Evolutionary conservation across 2,329 filamentous ascomycete species (phyloP), one percentile per base, ranked within the genome.

Genomic region (Apiospora pterosperma): DNA sequence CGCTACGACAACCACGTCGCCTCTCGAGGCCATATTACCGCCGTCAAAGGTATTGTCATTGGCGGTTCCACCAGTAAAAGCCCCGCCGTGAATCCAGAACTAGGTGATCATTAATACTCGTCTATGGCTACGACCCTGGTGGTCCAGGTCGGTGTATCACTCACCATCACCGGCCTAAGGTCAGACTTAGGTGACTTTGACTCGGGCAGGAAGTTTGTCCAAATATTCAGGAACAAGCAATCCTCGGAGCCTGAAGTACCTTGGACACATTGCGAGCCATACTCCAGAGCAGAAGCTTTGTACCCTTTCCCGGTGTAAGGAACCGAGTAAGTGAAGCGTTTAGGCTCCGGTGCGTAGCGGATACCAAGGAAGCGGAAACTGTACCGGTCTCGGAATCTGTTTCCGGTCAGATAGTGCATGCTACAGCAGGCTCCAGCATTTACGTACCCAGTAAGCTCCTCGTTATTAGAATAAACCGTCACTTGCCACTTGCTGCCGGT

Each of bases 1-100:
- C 23, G 76, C 73, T 8, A 89, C 86, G 3, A 87, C 80, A 0
- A 89, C 84, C 21, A 88, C 80, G 66, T 88, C 86, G 25, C 85
- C 85, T 60, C 85, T 80, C 3, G 84, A 86, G 0, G 83, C 86
- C 3, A 88, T 75, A 67, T 86, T 85, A 3, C 83, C 83, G 23
- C 85, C 84, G 66, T 89, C 86, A 34, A 76, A 76, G 1, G 74
- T 75, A 1, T 73, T 66, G 55, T 79, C 76, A 62, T 76, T 75
- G 11, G 73, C 77, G 6, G 74, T 76, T 1, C 86, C 85, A 8
- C 79, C 76, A 0, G 80, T 82, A 66, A 87, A 88, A 6, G 83
- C 86, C 28, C 86, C 86, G 4, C 86, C 86, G 48, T 79, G 77
- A 34, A 79, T 78, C 76, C 76, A 78, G 58, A 79, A 68, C 38